These are phyloP conservation scores for Lachnellula arida DNA, from an alignment of 2,329 filamentous ascomycete genomes.

Conservation along the genomic window DNA sequence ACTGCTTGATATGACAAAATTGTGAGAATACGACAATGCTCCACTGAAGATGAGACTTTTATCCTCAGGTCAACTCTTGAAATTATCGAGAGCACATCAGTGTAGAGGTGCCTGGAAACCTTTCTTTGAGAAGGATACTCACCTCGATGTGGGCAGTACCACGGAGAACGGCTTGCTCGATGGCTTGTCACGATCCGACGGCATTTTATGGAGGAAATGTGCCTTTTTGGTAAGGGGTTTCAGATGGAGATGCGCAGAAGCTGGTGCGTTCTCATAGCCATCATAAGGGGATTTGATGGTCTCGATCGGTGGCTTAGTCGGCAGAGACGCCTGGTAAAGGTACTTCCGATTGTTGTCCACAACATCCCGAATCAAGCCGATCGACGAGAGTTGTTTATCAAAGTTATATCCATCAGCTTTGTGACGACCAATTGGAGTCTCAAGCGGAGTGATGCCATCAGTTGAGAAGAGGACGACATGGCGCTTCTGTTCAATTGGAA, in stretches of 20 bases:
- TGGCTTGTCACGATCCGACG: neutral
- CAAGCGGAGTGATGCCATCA: neutral
- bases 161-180: slow-evolving; percentile 39
- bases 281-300: slow-evolving; percentile 37
- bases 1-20: too few species aligned
- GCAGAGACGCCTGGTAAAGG: slow-evolving; percentile 39
- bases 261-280: slow-evolving; percentile 37
- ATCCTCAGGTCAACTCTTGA: too few species aligned
- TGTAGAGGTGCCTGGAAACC: too few species aligned
- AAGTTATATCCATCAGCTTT: neutral
- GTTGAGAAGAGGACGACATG: slow-evolving; percentile 19
- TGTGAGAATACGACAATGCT: too few species aligned
- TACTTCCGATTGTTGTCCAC: slow-evolving; percentile 21
- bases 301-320: slow-evolving; percentile 40
- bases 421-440: neutral
- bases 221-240: slow-evolving; percentile 48
- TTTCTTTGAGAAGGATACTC: too few species aligned
- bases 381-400: neutral
- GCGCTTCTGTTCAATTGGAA: slow-evolving; percentile 15
- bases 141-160: slow-evolving; percentile 39
- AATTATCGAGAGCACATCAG: too few species aligned
- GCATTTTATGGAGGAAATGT: slow-evolving; percentile 51
- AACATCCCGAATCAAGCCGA: slow-evolving; percentile 22
- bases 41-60: too few species aligned
- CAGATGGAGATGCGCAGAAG: slow-evolving; percentile 47